Percentiles rank a stretch among this genome's conserved stretches.
Conservation (phyloP, 768 basidiomycete genomes). For the Infundibulicybe gibba region DNA sequence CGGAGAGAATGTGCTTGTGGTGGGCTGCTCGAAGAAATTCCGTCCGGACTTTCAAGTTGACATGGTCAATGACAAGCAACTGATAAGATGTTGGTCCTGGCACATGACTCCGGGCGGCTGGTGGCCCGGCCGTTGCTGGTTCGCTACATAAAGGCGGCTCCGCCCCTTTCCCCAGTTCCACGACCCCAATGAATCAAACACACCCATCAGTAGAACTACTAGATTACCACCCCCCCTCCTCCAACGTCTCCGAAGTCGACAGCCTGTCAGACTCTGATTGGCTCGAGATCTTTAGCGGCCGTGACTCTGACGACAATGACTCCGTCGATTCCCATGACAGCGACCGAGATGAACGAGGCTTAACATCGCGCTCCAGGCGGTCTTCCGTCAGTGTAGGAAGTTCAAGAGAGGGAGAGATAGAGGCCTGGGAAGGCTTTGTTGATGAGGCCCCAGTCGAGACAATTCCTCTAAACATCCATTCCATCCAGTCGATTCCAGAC, state of each 20-base stretch:
- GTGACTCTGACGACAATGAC: constrained; percentile 70
- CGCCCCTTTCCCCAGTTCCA: constrained; percentile 12
- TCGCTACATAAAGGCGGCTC: constrained; percentile 18
- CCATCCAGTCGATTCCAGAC: too few relatives aligned
- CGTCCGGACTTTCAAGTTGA: background rate
- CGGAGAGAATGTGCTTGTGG: background rate
- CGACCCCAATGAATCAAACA: constrained; percentile 27
- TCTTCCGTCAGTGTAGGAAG: constrained; percentile 71
- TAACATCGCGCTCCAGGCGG: constrained; percentile 56
- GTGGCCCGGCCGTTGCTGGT: too few relatives aligned
- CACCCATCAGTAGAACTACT: constrained; percentile 21
- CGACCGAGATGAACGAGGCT: constrained; percentile 54
- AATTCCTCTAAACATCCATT: constrained; percentile 8
- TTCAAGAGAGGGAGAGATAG: constrained; percentile 65
- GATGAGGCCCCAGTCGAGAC: constrained; percentile 58
- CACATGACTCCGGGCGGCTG: too few relatives aligned
- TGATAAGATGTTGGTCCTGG: constrained; percentile 7
- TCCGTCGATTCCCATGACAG: constrained; percentile 59
- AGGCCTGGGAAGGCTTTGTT: constrained; percentile 76
- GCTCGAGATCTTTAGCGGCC: constrained; percentile 73
- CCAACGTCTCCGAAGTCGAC: constrained; percentile 58
- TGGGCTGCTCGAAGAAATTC: too few relatives aligned
- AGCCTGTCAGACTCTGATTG: constrained; percentile 78
- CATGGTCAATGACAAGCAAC: constrained; percentile 1
- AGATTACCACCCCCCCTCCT: constrained; percentile 30